Evolutionary conservation across 2,329 filamentous ascomycete genomes (phyloP).

Genomic region (Chrysosphaeria jannelii): DNA sequence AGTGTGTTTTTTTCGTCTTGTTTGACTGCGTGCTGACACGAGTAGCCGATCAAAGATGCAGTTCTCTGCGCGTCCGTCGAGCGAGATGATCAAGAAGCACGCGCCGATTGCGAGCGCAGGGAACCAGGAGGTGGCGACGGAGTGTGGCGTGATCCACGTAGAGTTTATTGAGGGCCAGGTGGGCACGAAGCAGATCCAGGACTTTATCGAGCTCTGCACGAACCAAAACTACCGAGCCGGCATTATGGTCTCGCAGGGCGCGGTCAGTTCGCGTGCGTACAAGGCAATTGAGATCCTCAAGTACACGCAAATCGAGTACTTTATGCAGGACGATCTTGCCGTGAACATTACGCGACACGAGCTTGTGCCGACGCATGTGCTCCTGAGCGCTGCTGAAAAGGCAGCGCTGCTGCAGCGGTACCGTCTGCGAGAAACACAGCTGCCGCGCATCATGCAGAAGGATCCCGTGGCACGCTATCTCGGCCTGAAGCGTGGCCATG

Average conservation of each 20-base stretch:
- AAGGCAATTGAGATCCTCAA: conserved; percentile 59
- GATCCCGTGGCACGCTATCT: conserved; percentile 85
- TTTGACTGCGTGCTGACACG: neutral
- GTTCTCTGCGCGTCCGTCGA: conserved; percentile 64
- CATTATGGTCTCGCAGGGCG: conserved; percentile 60
- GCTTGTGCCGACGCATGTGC: conserved; percentile 74
- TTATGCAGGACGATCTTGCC: conserved; percentile 79
- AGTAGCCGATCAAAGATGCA: conserved; percentile 51
- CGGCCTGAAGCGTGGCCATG: conserved; percentile 67
- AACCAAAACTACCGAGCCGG: conserved; percentile 64
- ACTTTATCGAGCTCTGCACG: conserved; percentile 58
- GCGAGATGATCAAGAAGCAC: conserved; percentile 61
- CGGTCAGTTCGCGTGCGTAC: conserved; percentile 62
- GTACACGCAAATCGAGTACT: conserved; percentile 65
- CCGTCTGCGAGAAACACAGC: conserved; percentile 85
- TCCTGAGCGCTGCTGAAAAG: conserved; percentile 81
- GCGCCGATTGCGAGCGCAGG: conserved; percentile 36
- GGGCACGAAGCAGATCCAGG: conserved; percentile 75
- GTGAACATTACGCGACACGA: conserved; percentile 98
- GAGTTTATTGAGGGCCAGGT: conserved; percentile 70
- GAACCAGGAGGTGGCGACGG: conserved; percentile 38
- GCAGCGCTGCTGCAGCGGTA: conserved; percentile 59
- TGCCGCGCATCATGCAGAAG: conserved; percentile 69
- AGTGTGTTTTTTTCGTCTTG: conserved; percentile 16
- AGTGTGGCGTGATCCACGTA: conserved; percentile 72